Conservation (phyloP, 257 asterid genomes). For the Nicotiana benthamiana region DNA sequence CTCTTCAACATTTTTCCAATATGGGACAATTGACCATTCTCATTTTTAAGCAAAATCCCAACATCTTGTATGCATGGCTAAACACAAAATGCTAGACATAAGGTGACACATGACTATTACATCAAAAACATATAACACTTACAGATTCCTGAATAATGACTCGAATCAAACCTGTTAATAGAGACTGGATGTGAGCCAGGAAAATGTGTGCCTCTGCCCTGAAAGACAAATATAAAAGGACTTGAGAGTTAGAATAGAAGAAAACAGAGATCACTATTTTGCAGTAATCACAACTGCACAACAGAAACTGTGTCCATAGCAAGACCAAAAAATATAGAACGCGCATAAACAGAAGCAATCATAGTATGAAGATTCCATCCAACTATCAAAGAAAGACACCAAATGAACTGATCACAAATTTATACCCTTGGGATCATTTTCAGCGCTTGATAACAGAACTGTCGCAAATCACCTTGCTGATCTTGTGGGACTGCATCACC, state of each 20-base stretch:
- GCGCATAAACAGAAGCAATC: background rate
- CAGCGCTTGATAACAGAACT: constrained; percentile 70
- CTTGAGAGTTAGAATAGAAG: background rate
- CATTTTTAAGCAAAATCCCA: too few species aligned
- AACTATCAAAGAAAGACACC: background rate
- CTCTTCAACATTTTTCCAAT: too few species aligned
- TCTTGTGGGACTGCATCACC: constrained; percentile 80
- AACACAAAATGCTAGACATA: background rate
- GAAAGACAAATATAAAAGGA: constrained; percentile 23
- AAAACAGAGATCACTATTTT: background rate
- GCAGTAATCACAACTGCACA: background rate
- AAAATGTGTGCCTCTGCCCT: constrained; percentile 69
- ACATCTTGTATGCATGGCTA: background rate
- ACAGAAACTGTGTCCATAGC: background rate
- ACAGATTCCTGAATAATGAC: constrained; percentile 8
- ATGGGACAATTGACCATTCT: too few species aligned
- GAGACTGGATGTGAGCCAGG: constrained; percentile 99
- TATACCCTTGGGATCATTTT: constrained; percentile 70
- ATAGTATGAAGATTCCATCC: background rate
- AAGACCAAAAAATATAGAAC: background rate
- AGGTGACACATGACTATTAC: background rate
- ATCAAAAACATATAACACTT: background rate
- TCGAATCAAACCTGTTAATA: constrained; percentile 59
- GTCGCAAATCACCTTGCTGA: constrained; percentile 63
- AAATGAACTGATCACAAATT: background rate